These are phyloP conservation scores for Cnidoscolus chayamansa DNA, from an alignment of 441 rosid species.

Conservation along the genomic window DNA sequence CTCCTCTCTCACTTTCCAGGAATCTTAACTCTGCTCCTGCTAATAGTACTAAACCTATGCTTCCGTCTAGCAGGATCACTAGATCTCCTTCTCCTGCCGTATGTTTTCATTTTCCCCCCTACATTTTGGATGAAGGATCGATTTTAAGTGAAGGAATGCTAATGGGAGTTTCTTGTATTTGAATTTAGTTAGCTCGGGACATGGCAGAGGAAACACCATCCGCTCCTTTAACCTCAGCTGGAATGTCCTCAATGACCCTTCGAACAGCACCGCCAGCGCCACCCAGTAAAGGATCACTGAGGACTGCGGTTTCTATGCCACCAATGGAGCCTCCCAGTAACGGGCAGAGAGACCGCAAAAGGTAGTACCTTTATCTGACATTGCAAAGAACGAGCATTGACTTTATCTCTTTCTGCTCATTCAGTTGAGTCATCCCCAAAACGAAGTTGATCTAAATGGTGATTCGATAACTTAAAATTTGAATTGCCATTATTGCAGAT, in stretches of 20 bases:
- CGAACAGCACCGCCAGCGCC: constrained; percentile 28
- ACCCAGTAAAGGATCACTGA: constrained; percentile 45
- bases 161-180: constrained; percentile 19
- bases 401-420: neutral
- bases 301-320: constrained; percentile 55
- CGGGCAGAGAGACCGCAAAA: constrained; percentile 31
- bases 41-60: constrained; percentile 18
- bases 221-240: constrained; percentile 60
- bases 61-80: constrained; percentile 42
- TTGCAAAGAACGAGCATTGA: neutral
- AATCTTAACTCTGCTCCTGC: constrained; percentile 18
- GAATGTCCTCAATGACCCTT: constrained; percentile 38
- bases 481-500: constrained; percentile 45
- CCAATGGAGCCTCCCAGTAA: constrained; percentile 53
- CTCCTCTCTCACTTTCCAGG: constrained; percentile 61
- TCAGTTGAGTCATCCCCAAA: neutral
- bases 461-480: constrained; percentile 18
- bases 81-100: constrained; percentile 95
- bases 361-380: constrained; percentile 15
- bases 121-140: constrained; percentile 5
- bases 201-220: constrained; percentile 42
- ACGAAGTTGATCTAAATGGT: neutral
- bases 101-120: constrained; percentile 7
- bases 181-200: constrained; percentile 63
- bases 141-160: neutral